Evolutionary conservation across 257 asterid species (phyloP).

Genomic region (Solanum pimpinellifolium): DNA sequence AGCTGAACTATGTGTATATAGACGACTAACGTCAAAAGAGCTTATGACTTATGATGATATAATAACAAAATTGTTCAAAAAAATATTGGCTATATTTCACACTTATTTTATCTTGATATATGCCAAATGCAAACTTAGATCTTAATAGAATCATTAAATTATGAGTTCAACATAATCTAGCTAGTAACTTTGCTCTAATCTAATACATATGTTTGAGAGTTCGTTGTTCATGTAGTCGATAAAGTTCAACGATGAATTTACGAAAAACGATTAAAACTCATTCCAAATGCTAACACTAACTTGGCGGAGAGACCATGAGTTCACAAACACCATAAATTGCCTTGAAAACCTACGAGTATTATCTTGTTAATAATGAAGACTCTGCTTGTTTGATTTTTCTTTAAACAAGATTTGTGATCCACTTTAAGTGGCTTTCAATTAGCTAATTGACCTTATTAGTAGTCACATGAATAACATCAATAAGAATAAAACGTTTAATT

Average conservation of each 20-base stretch:
- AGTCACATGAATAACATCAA: not conserved
- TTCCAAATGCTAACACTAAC: not conserved
- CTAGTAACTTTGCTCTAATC: not conserved
- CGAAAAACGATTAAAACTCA: too few species aligned
- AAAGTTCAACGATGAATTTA: not conserved
- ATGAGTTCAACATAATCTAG: not conserved
- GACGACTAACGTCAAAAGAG: not conserved
- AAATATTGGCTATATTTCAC: not conserved
- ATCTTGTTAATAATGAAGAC: not conserved
- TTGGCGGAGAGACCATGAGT: rapidly evolving
- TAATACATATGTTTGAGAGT: not conserved
- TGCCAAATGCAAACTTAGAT: not conserved
- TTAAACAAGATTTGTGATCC: not conserved
- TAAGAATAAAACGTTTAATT: not conserved
- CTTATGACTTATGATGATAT: not conserved
- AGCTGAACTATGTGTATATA: not conserved
- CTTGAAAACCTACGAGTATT: not conserved
- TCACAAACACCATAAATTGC: not conserved
- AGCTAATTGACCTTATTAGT: not conserved
- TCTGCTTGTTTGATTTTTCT: not conserved
- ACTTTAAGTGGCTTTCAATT: not conserved
- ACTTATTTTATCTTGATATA: not conserved
- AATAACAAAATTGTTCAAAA: not conserved
- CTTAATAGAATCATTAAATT: not conserved
- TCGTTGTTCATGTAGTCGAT: not conserved